Evolutionary conservation across 1,139 yeast species (phyloP), one percentile per base, ranked within the genome.

Genomic region (Yamadazyma conglobata): DNA sequence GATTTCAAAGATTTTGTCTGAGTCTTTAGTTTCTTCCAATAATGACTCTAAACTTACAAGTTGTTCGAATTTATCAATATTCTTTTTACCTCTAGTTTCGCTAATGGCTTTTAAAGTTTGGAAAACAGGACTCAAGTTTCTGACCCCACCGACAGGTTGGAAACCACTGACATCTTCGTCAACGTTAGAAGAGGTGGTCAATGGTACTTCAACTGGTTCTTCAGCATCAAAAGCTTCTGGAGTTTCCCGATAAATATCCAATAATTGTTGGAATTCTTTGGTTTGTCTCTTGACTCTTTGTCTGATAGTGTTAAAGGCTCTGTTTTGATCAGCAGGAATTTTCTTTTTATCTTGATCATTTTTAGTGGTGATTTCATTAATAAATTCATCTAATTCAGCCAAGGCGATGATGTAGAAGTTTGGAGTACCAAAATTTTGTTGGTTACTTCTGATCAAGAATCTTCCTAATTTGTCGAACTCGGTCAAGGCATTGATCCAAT

Each of bases 71-170:
- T 81, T 78, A 58, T 91, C 96, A 43, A 88, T 83, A 58, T 86
- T 87, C 72, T 87, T 91, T 69, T 89, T 89, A 69, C 98, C 98
- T 63, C 98, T 82, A 30, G 89, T 73, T 58, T 91, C 98, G 42
- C 85, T 68, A 39, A 93, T 79, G 33, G 77, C 64, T 54, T 81
- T 77, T 54, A 91, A 71, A 25, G 85, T 77, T 38, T 79, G 69
- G 68, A 89, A 87, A 33, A 89, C 79, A 14, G 70, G 68, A 42
- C 67, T 58, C 46, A 64, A 54, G 19, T 46, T 48, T 38, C 58
- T 56, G 28, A 45, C 44, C 16, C 44, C 41, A 23, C 44, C 46
- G 23, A 39, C 40, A 15, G 47, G 24, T 8, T 43, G 43, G 13
- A 38, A 45, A 27, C 36, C 46, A 12, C 43, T 46, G 10, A 40